Base-by-base conservation (phyloP, 208 protist species). In the Blechomonas ayalai region DNA sequence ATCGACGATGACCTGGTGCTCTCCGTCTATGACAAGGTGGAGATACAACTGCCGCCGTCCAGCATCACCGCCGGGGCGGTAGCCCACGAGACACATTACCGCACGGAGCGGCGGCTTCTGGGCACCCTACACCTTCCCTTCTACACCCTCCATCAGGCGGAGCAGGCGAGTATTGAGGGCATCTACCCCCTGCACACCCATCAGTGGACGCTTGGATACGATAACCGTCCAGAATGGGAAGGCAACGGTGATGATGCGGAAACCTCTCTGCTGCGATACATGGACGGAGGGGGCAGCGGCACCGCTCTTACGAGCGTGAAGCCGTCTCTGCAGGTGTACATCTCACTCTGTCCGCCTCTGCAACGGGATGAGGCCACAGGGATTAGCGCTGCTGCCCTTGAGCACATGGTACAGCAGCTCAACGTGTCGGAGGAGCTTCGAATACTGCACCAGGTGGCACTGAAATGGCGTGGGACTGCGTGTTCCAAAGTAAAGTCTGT, bases 1-100 rank as follows among this genome's bases (percentile, higher is more conserved):
- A 91, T 91, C 54, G 77, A 91, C 45, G 82, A 91, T 36, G 72
- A 85, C 44, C 66, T 91, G 50, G 58, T 79, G 19, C 50, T 91
- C 35, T 69, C 77, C 12, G 20, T 91, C 18, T 91, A 91, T 63
- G 82, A 91, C 57, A 84, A 82, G 72, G 62, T 87, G 9, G 70
- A 87, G 41, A 76, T 87, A 23, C 59, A 59, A 41, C 73, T 91
- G 67, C 41, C 57, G 28, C 35, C 73, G 7, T 41, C 65, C n/a
- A 52, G 45, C 3, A 46, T 66, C 15, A 61, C 59, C 20, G 41
- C 61, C 1, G 82, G 74, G 13, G 72, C 70, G 0, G 62, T 85
- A 25, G 56, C 76, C 25, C 73, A 85, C 37, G 78, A 87, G 53
- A 87, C 71, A 20, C 82, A 91, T 67, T 87, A 87, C 60, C 77